Percentiles rank a stretch among this genome's conserved stretches.
phyloP scores from a whole-genome alignment of 2,329 filamentous ascomycete genomes.

The Endocalyx cinctus region DNA sequence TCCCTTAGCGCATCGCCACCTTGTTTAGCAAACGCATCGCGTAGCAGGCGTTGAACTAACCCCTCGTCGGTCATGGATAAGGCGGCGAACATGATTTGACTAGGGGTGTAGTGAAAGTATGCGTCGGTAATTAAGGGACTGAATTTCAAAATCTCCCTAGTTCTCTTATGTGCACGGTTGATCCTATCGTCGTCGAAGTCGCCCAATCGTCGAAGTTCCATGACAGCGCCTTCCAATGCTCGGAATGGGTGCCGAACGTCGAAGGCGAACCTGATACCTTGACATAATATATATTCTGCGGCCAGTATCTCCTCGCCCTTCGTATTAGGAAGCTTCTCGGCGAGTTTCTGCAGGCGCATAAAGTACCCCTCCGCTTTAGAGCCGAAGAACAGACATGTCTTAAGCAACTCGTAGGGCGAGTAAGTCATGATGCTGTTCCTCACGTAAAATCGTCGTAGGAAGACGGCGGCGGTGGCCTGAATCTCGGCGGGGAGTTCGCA shows the following conservation, averaged over 20 bases:
- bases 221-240: constrained; percentile 77
- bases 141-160: constrained; percentile 69
- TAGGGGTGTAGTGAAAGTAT: constrained; percentile 95
- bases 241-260: constrained; percentile 89
- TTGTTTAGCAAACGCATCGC: constrained; percentile 32
- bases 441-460: constrained; percentile 90
- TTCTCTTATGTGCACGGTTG: constrained; percentile 63
- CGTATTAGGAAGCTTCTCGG: constrained; percentile 63
- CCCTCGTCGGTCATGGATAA: constrained; percentile 69
- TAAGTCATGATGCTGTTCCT: constrained; percentile 97
- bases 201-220: constrained; percentile 70
- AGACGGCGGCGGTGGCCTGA: constrained; percentile 76
- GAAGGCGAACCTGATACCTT: constrained; percentile 88
- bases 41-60: constrained; percentile 48
- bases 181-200: constrained; percentile 54
- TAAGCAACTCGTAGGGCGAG: constrained; percentile 81
- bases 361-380: constrained; percentile 89
- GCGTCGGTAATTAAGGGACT: constrained; percentile 84
- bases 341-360: constrained; percentile 60
- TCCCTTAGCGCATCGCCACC: constrained; percentile 27
- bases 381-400: constrained; percentile 87
- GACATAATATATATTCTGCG: constrained; percentile 87
- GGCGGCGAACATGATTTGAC: constrained; percentile 86
- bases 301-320: constrained; percentile 79
- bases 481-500: constrained; percentile 47